phyloP scores from a whole-genome alignment of 257 asterid genomes.

The Eucommia ulmoides region DNA sequence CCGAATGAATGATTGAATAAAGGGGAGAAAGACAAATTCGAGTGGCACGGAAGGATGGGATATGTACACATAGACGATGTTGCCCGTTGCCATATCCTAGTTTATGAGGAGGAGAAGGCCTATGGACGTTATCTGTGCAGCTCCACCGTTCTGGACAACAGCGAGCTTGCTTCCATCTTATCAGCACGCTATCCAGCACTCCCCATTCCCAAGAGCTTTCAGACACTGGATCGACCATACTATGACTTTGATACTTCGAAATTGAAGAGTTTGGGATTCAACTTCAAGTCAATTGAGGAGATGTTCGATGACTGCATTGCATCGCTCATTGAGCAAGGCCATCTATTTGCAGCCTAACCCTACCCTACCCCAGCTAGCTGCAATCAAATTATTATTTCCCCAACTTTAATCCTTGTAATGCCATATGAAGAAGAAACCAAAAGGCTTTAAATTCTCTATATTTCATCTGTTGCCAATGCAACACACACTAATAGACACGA shows the following conservation, averaged over 20 bases:
- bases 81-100: constrained; percentile 58
- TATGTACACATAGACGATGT: constrained; percentile 92
- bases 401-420: too few relatives aligned
- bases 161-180: constrained; percentile 38
- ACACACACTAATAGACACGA: too few relatives aligned
- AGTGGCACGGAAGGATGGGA: constrained; percentile 88
- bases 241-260: neutral
- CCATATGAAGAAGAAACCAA: too few relatives aligned
- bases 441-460: too few relatives aligned
- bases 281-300: neutral
- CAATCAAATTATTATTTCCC: too few relatives aligned
- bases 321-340: constrained; percentile 41
- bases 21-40: constrained; percentile 62
- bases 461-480: too few relatives aligned
- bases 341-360: constrained; percentile 19
- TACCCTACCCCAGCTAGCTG: too few relatives aligned
- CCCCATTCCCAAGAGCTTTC: constrained; percentile 45
- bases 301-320: constrained; percentile 71
- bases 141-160: constrained; percentile 48
- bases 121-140: constrained; percentile 68
- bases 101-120: constrained; percentile 42
- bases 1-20: neutral
- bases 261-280: neutral
- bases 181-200: constrained; percentile 47
- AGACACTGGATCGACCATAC: neutral